A percentile compares a stretch with the other conserved stretches of the same genome.
phyloP scores from a whole-genome alignment of 2,329 filamentous ascomycete genomes.

The Botryotinia convoluta region DNA sequence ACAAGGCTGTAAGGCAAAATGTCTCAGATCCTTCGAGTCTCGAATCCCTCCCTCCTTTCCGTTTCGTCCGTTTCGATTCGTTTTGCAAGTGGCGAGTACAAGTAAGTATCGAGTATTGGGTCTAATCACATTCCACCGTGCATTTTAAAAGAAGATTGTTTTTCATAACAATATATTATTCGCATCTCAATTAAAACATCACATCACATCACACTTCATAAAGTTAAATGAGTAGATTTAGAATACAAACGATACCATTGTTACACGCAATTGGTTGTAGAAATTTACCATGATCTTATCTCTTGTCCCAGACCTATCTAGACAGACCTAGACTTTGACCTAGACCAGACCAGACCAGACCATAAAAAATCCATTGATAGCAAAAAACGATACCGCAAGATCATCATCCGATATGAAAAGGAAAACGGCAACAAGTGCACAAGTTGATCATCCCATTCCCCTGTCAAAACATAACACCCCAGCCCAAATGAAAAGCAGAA shows the following conservation, averaged over 20 bases:
- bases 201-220: not conserved
- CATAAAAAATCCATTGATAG: conserved; percentile 12
- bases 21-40: not conserved
- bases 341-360: conserved; percentile 16
- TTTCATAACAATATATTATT: not conserved
- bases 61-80: not conserved
- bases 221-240: conserved; percentile 30
- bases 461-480: conserved; percentile 34
- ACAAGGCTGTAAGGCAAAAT: not conserved
- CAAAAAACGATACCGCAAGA: conserved; percentile 1
- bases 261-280: conserved; percentile 31
- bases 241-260: conserved; percentile 37
- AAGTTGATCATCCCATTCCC: conserved; percentile 28
- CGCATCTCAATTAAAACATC: not conserved
- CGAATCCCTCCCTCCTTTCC: not conserved
- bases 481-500: conserved; percentile 34
- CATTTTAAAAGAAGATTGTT: not conserved
- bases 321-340: conserved; percentile 18
- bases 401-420: conserved; percentile 24
- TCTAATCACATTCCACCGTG: not conserved
- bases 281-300: conserved; percentile 15
- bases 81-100: not conserved
- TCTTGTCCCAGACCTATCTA: conserved; percentile 3
- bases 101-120: not conserved
- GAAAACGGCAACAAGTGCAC: conserved; percentile 27